Evolutionary conservation across 164 flowering plant genomes (phyloP).

Genomic region (Brasenia schreberi): DNA sequence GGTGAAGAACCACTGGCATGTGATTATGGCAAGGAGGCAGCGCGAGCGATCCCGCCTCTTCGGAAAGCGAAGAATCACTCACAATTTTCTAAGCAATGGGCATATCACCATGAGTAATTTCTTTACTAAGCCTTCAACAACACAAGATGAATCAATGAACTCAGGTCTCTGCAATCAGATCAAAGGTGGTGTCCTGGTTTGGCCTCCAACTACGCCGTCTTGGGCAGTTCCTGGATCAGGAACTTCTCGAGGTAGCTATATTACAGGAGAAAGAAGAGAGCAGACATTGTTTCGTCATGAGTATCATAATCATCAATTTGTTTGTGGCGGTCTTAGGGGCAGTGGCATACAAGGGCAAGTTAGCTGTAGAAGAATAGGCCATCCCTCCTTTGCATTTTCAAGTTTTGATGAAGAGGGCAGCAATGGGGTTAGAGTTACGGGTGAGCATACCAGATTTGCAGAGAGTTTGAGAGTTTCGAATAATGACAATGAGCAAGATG

Average conservation of each 20-base stretch:
- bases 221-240: neutral
- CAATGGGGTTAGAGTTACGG: neutral
- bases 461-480: neutral
- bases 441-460: neutral
- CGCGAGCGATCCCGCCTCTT: slow-evolving; percentile 30
- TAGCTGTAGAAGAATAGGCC: neutral
- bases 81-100: neutral
- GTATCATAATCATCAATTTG: neutral
- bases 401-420: neutral
- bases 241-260: neutral
- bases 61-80: neutral
- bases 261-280: neutral
- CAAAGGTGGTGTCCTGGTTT: neutral
- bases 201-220: neutral
- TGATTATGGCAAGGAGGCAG: slow-evolving; percentile 72
- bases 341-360: neutral
- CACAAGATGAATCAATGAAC: neutral
- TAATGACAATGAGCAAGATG: too few relatives aligned
- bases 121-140: neutral
- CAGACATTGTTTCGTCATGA: neutral
- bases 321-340: neutral
- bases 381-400: neutral
- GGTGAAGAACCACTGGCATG: slow-evolving; percentile 93
- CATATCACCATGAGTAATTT: neutral
- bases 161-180: neutral